Percentiles rank a stretch among this genome's conserved stretches.
phyloP scores from a whole-genome alignment of 495 filamentous ascomycete genomes.

The Penicillium canariense region DNA sequence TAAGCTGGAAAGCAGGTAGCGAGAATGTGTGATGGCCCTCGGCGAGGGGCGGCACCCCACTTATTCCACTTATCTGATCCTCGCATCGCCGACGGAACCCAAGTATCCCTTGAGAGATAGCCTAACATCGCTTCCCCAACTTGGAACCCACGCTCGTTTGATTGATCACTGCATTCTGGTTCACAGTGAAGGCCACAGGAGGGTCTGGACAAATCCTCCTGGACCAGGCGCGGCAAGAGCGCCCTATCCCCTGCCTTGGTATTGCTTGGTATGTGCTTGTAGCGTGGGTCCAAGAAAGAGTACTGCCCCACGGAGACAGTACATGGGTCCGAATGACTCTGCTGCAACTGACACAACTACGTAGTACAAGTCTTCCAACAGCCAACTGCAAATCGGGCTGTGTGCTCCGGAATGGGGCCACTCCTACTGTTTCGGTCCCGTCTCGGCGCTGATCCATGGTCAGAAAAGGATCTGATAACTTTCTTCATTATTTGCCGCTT shows the following conservation, averaged over 20 bases:
- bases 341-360: neutral
- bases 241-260: neutral
- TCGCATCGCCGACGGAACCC: neutral
- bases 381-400: neutral
- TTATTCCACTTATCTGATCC: conserved; percentile 3
- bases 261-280: conserved; percentile 1
- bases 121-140: too few species aligned
- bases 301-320: neutral
- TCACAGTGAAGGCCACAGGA: too few species aligned
- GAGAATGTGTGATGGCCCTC: neutral
- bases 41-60: neutral
- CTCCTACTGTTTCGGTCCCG: neutral
- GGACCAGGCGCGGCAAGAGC: neutral
- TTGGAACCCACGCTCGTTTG: too few species aligned
- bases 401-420: neutral
- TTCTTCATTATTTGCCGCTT: neutral
- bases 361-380: too few species aligned
- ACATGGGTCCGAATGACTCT: neutral
- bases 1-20: neutral
- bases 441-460: neutral
- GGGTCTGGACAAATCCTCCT: neutral
- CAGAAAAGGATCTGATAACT: conserved; percentile 6
- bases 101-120: too few species aligned
- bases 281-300: neutral
- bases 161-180: too few species aligned